phyloP scores from a whole-genome alignment of 2,329 filamentous ascomycete species.

The Fusarium pseudonygamai region DNA sequence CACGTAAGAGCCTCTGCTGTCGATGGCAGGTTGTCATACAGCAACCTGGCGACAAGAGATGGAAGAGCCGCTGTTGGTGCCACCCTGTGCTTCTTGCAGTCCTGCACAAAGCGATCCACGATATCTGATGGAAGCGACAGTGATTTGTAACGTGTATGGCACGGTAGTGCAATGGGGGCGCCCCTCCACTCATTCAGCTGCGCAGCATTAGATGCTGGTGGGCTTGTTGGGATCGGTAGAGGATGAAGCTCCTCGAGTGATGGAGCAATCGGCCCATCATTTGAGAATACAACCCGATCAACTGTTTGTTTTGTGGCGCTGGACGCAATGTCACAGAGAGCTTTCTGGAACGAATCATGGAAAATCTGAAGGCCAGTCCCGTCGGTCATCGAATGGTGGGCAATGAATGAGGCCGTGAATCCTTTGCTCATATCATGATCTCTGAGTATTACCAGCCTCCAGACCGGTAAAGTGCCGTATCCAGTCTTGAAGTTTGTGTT shows the following conservation, averaged over 20 bases:
- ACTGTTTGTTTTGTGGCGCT: accelerated
- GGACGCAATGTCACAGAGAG: not conserved
- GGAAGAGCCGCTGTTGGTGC: not conserved
- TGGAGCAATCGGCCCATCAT: not conserved
- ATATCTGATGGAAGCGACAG: not conserved
- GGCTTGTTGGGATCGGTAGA: not conserved
- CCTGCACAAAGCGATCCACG: not conserved
- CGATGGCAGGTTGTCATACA: not conserved
- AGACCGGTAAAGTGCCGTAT: not conserved
- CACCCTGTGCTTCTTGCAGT: not conserved
- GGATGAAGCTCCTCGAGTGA: not conserved
- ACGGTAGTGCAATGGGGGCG: not conserved
- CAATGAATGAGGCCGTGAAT: not conserved
- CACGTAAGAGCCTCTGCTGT: not conserved
- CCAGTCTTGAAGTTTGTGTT: not conserved
- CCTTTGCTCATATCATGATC: not conserved
- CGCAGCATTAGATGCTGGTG: not conserved
- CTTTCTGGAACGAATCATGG: not conserved
- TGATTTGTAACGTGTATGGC: not conserved
- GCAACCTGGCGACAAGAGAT: not conserved
- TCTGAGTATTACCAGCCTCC: not conserved
- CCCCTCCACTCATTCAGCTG: not conserved
- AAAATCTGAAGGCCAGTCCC: not conserved
- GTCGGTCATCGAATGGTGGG: not conserved
- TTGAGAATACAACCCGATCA: not conserved